Base-by-base conservation (phyloP, 2,329 filamentous ascomycete genomes). In the Trichoderma sp. region DNA sequence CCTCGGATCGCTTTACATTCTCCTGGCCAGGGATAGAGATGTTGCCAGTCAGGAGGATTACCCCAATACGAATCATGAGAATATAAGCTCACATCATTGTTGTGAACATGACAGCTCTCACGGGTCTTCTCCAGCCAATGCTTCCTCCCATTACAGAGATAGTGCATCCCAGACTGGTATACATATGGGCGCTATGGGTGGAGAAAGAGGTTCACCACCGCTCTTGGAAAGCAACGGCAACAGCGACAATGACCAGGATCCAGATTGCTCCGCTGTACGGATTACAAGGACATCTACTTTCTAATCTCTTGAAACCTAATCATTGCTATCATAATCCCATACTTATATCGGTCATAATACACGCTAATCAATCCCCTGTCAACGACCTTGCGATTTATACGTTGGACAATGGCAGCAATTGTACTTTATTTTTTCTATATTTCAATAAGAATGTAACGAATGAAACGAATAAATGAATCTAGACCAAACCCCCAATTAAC, bases 1-100 rank as follows among this genome's bases (percentile, higher is more conserved):
- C 1, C 66, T 90, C 0, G 88, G 89, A 0, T 91, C 90, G 0
- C 75, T 91, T 0, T 90, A 89, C 68, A 76, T 91, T 11, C 78
- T 87, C 5, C 75, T 88, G 0, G 83, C 83, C 2, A 76, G 76
- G 13, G 78, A 81, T 11, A 75, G 80, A 0, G 69, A 75, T 17
- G 73, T 70, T 5, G 72, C 68, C 13, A 73, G 36, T 4, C 36
- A 71, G 36, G 73, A 72, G 17, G 8, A 59, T 36, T 6, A 28
- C 63, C 9, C 32, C 68, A n/a, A 20, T 50, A 2, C n/a, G 0
- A 67, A 65, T 1, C 8, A 39, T 0, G 61, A 28, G 1, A 57
- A 71, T 15, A 72, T 67, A 6, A 76, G 73, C 3, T 71, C 74
- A 1, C 74, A 75, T 26, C 15, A 73, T 58, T 0, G 50, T 61